Evolutionary conservation across 2,329 filamentous ascomycete genomes (phyloP).

Genomic region (Aspergillus japonicus): DNA sequence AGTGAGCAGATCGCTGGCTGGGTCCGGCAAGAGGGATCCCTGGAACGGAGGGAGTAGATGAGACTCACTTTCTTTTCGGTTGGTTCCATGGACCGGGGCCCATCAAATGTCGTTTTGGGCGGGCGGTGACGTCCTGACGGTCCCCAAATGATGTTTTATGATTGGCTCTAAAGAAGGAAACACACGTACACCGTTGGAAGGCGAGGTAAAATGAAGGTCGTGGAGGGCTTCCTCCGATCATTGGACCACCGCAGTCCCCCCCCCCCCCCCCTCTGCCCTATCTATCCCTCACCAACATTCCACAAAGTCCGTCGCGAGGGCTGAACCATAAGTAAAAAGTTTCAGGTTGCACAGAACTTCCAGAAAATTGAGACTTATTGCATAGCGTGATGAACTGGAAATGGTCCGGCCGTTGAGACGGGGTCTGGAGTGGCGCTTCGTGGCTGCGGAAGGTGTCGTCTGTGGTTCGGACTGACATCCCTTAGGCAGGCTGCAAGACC

Average conservation of each 20-base stretch:
- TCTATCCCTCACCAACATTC: not conserved
- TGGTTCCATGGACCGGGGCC: not conserved
- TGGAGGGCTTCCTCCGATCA: not conserved
- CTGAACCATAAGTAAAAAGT: not conserved
- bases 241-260: not conserved
- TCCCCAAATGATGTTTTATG: not conserved
- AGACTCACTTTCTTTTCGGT: not conserved
- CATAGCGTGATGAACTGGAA: not conserved
- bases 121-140: conserved; percentile 10
- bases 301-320: not conserved
- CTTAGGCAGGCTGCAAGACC: conserved; percentile 1
- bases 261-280: not conserved
- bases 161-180: conserved; percentile 1
- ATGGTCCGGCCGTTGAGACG: conserved; percentile 41
- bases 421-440: conserved; percentile 31
- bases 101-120: not conserved
- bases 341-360: not conserved
- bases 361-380: conserved; percentile 4
- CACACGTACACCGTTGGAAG: conserved; percentile 1
- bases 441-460: conserved; percentile 48
- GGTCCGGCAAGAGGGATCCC: conserved; percentile 14
- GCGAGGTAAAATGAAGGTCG: not conserved
- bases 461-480: conserved; percentile 50
- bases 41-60: conserved; percentile 17
- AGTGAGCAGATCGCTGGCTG: conserved; percentile 11